Base-by-base conservation (phyloP, 805 yeast genomes). In the Candida ulmi region DNA sequence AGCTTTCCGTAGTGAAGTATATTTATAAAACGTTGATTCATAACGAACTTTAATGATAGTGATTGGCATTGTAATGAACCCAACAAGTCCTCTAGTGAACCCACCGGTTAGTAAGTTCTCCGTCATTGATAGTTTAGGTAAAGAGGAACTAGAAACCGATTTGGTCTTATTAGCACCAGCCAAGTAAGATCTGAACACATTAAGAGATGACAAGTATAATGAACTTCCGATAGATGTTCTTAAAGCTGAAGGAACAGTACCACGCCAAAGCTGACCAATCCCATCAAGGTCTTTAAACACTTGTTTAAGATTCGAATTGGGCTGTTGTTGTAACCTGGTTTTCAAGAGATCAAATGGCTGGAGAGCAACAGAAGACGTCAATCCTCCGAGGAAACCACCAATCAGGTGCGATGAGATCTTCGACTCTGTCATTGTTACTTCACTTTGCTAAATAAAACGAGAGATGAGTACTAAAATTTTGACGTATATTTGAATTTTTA, bases 151-250 rank as follows among this genome's bases (percentile, higher is more conserved):
- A 43, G 39, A 44, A 23, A 41, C 30, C 24, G 33, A 17, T 19
- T 31, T 31, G 19, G 33, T 32, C 13, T 50, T 35, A 26, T 55
- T 55, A 5, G 83, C 73, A 33, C 80, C 48, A 33, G 68, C 58
- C 1, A 21, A 9, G 9, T 21, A 21, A 9, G 71, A 66, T 42
- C 98, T 68, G 40, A 80, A 65, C 5, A 71, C 49, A 43, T 88
- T 83, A 39, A 93, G 63, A 13, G 83, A 70, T 0, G 96, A 74
- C 38, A 93, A 69, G 54, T 93, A 93, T 26, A 93, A 62, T 0
- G 93, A 96, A 32, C 95, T 83, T 0, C 99, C 99, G 11, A 87
- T 68, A 0, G 96, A 87, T 0, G 96, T 91, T 43, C 99, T 70
- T 19, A 91, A 52, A 0, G 95, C 88, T 17, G 96, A 86, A 0